These are phyloP conservation scores for Nemania sp. DNA, from an alignment of 2,329 filamentous ascomycete genomes.

Conservation along the genomic window DNA sequence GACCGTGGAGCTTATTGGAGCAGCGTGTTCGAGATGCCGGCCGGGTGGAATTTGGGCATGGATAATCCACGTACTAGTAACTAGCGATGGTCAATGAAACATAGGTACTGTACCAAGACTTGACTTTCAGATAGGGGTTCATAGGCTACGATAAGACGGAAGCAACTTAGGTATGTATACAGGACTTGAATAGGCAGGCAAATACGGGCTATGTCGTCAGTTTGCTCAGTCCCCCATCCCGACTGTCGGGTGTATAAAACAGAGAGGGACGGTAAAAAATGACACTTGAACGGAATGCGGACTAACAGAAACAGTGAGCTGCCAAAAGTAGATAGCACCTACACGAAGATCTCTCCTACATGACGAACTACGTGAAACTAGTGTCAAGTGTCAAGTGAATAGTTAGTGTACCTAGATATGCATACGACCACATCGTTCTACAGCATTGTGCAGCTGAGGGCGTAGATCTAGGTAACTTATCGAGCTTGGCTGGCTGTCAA, in stretches of 20 bases:
- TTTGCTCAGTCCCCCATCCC: background rate
- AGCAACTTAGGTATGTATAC: constrained; percentile 1
- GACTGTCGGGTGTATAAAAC: constrained; percentile 1
- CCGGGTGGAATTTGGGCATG: constrained; percentile 26
- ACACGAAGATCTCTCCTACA: constrained; percentile 11
- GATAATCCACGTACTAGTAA: constrained; percentile 20
- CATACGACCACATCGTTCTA: constrained; percentile 1
- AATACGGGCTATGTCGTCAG: background rate
- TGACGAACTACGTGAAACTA: background rate
- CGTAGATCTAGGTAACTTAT: constrained; percentile 28
- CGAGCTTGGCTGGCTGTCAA: constrained; percentile 5
- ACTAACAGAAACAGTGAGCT: background rate
- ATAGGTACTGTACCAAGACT: constrained; percentile 33
- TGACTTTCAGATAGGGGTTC: constrained; percentile 13
- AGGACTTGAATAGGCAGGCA: constrained; percentile 34
- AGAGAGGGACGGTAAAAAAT: background rate
- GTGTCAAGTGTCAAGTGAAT: background rate
- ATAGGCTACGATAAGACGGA: constrained; percentile 7
- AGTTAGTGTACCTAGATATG: background rate
- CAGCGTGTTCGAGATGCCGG: constrained; percentile 31
- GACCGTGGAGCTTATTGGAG: constrained; percentile 22
- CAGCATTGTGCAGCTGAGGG: background rate
- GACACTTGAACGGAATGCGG: background rate
- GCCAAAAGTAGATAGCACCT: constrained; percentile 14
- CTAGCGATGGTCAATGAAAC: constrained; percentile 22